Conservation (phyloP, 2,329 filamentous ascomycete genomes). For the Phialemonium atrogriseum region DNA sequence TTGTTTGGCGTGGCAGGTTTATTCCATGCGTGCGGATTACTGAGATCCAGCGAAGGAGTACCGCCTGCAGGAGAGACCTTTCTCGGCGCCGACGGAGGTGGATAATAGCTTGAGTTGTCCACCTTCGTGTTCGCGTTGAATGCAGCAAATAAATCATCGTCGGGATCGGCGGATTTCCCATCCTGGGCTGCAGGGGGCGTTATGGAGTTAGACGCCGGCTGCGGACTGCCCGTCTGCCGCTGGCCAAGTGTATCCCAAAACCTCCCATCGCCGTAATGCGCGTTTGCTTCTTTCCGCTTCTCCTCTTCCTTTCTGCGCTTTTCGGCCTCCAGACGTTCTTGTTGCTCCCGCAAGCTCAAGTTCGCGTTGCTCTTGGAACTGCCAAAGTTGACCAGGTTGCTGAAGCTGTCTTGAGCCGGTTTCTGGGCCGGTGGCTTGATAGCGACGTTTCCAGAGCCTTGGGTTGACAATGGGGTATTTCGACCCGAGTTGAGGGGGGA, state of each 20-base stretch:
- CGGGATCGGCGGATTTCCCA: constrained; percentile 31
- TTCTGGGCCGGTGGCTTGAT: constrained; percentile 37
- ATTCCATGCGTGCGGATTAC: constrained; percentile 46
- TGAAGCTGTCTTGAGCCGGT: constrained; percentile 64
- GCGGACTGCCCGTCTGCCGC: constrained; percentile 21
- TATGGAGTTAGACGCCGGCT: constrained; percentile 6
- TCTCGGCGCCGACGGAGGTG: constrained; percentile 37
- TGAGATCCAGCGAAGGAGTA: constrained; percentile 39
- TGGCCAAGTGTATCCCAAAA: constrained; percentile 68
- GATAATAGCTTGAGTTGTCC: constrained; percentile 58
- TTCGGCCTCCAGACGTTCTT: constrained; percentile 56
- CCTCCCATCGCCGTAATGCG: constrained; percentile 66
- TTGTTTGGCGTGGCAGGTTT: constrained; percentile 22
- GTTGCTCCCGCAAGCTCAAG: constrained; percentile 70
- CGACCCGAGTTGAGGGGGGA: constrained; percentile 47
- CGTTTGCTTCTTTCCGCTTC: constrained; percentile 60
- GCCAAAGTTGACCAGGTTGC: constrained; percentile 61
- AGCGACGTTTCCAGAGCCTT: constrained; percentile 33
- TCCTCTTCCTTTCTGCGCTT: constrained; percentile 68
- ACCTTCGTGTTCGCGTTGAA: constrained; percentile 60
- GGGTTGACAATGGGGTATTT: constrained; percentile 47
- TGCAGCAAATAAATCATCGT: constrained; percentile 59
- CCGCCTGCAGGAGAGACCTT: constrained; percentile 38
- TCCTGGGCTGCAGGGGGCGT: constrained; percentile 18
- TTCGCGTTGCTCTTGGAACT: constrained; percentile 56